Evolutionary conservation across 2,329 filamentous ascomycete genomes (phyloP), one percentile per base, ranked within the genome.

Genomic region (Colletotrichum eleusines): DNA sequence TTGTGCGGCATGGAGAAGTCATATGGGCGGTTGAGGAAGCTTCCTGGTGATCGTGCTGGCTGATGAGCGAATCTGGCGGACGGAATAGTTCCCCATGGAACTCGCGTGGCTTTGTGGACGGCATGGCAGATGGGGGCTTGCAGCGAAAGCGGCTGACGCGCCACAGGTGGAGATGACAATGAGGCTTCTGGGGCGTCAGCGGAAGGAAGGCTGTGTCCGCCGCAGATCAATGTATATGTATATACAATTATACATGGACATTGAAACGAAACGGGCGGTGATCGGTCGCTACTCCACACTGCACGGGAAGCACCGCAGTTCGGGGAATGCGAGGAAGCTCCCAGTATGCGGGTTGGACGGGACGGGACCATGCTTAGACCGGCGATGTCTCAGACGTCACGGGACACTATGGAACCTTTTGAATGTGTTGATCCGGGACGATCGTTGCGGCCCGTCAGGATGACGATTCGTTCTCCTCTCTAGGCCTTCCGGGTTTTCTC

Each of bases 1-100:
- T 26, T 46, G 51, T 42, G 48, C 65, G 54, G 66, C 61, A 65
- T 65, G 8, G 23, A 28, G 33, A 51, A 46, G 40, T 59, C 58
- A 35, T 48, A 46, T 5, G 44, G 28, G 58, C 57, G 48, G 58
- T 46, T 26, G 20, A 57, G 26, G 33, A 40, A 31, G 26, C n/a
- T 42, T 40, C 53, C 42, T 31, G 12, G 23, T 9, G 1, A 57
- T 44, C 23, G 31, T 31, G 40, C 65, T n/a, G n/a, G n/a, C n/a
- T n/a, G n/a, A n/a, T 31, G 26, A 33, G 57, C 57, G 31, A 35
- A 35, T 33, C 4, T 12, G 23, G 20, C 9, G 12, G 20, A 18
- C 16, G 9, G 20, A n/a, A 33, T 7, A n/a, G 28, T 23, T 1
- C 5, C 7, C 3, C 31, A 23, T 23, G 51, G 20, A 14, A 23